Percentiles rank a stretch among this genome's conserved stretches.
Evolutionary conservation across 768 basidiomycete genomes (phyloP).

Genomic region (Phylloporus sp.): DNA sequence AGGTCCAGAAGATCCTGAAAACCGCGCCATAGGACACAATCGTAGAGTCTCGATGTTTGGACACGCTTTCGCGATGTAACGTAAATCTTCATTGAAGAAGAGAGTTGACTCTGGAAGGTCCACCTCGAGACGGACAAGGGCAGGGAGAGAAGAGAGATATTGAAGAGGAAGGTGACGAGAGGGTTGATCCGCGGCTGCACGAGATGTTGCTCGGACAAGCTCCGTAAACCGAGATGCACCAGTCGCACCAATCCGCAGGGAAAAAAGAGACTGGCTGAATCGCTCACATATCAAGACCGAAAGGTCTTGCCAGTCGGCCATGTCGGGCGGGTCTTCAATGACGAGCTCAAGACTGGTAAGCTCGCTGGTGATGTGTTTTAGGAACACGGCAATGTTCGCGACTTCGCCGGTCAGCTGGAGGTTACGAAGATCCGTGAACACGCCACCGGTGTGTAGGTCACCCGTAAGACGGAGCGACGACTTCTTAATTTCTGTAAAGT

Average conservation of each 20-base stretch:
- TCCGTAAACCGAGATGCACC: conserved; percentile 78
- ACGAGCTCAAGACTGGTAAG: conserved; percentile 67
- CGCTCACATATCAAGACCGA: conserved; percentile 58
- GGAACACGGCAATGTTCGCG: conserved; percentile 65
- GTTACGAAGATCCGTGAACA: conserved; percentile 55
- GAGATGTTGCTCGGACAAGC: conserved; percentile 70
- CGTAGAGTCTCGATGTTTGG: conserved; percentile 67
- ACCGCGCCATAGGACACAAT: conserved; percentile 66
- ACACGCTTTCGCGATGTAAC: conserved; percentile 53
- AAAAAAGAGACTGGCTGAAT: conserved; percentile 56
- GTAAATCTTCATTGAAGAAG: conserved; percentile 59
- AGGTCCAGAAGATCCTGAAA: conserved; percentile 48
- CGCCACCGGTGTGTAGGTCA: conserved; percentile 51
- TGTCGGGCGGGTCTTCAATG: conserved; percentile 76
- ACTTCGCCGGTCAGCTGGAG: conserved; percentile 70
- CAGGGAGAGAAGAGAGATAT: conserved; percentile 49
- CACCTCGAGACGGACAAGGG: conserved; percentile 61
- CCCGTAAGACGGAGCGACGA: conserved; percentile 62
- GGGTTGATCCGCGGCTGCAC: conserved; percentile 52
- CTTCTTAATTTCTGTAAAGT: conserved; percentile 73
- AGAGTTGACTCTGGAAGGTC: conserved; percentile 76
- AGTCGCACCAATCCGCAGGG: conserved; percentile 59
- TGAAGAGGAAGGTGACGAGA: conserved; percentile 60
- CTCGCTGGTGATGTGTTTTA: conserved; percentile 64
- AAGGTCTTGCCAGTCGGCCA: conserved; percentile 72